phyloP scores from a whole-genome alignment of 1,139 yeast genomes.

The Geotrichum siamense region DNA sequence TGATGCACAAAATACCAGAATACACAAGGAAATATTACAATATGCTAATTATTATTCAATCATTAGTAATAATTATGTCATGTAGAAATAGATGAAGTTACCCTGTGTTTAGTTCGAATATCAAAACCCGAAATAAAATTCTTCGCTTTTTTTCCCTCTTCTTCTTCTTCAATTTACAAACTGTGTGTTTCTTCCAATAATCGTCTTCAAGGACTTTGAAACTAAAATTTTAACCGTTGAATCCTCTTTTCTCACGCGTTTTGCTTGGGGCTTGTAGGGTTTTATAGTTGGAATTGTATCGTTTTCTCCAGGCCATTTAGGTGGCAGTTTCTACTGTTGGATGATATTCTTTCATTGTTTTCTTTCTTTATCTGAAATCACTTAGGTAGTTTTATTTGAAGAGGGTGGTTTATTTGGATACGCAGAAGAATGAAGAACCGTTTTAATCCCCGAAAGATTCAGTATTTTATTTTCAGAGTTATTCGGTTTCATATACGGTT shows the following conservation, averaged over 20 bases:
- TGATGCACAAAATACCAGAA: no score
- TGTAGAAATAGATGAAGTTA: no score
- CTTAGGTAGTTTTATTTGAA: no score
- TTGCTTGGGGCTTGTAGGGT: not conserved
- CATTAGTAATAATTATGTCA: no score
- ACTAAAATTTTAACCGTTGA: not conserved
- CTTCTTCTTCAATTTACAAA: constrained; percentile 8
- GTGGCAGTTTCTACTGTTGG: not conserved
- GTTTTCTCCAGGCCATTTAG: not conserved
- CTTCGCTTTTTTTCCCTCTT: not conserved
- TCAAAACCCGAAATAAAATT: no score
- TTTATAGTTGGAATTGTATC: constrained; percentile 1
- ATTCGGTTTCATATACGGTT: constrained; percentile 16
- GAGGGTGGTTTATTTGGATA: not conserved
- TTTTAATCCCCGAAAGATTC: constrained; percentile 15
- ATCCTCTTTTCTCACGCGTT: not conserved
- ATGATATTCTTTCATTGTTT: not conserved
- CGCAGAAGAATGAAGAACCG: constrained; percentile 12
- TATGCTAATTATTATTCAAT: no score
- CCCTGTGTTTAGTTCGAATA: no score
- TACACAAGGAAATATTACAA: no score
- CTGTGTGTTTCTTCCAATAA: constrained; percentile 9
- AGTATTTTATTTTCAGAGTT: constrained; percentile 2
- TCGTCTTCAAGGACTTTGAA: constrained; percentile 2
- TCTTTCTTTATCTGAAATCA: not conserved